A percentile compares a stretch with the other conserved stretches of the same genome.
Conservation (phyloP, 1,284 basidiomycete species). For the Meira miltonrushii region DNA sequence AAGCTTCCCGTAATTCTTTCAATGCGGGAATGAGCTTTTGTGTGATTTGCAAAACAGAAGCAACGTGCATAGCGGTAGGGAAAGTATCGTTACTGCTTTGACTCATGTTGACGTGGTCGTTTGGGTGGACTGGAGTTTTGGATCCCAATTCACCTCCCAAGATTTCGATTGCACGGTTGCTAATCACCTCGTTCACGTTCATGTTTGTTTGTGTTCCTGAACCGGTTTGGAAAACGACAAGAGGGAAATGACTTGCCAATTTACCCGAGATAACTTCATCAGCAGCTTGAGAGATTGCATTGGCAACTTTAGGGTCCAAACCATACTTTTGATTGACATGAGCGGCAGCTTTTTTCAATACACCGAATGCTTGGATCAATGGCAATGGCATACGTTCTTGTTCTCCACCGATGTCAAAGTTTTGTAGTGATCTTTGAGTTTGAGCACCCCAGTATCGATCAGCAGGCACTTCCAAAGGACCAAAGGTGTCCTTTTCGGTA, state of each 20-base stretch:
- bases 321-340: conserved; percentile 86
- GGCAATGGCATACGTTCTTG: conserved; percentile 87
- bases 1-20: conserved; percentile 72
- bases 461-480: conserved; percentile 84
- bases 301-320: conserved; percentile 78
- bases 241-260: conserved; percentile 77
- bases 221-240: conserved; percentile 99
- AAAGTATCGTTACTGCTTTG: conserved; percentile 96
- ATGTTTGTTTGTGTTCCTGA: conserved; percentile 99
- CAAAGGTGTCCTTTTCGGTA: conserved; percentile 68
- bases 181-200: conserved; percentile 99
- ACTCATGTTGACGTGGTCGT: conserved; percentile 99
- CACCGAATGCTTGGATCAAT: conserved; percentile 94
- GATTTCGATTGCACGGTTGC: conserved; percentile 95
- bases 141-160: conserved; percentile 91
- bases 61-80: conserved; percentile 98
- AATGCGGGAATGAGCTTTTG: conserved; percentile 78
- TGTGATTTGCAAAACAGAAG: conserved; percentile 84
- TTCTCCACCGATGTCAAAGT: conserved; percentile 96
- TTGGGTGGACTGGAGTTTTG: conserved; percentile 97
- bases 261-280: conserved; percentile 98
- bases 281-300: conserved; percentile 86
- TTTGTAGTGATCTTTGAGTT: conserved; percentile 80
- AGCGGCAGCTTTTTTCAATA: conserved; percentile 95
- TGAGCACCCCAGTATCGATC: conserved; percentile 98